Percentiles rank a stretch among this genome's conserved stretches.
These are phyloP conservation scores for Thelephora ganbajun DNA, from an alignment of 768 basidiomycete species.

Conservation along the genomic window DNA sequence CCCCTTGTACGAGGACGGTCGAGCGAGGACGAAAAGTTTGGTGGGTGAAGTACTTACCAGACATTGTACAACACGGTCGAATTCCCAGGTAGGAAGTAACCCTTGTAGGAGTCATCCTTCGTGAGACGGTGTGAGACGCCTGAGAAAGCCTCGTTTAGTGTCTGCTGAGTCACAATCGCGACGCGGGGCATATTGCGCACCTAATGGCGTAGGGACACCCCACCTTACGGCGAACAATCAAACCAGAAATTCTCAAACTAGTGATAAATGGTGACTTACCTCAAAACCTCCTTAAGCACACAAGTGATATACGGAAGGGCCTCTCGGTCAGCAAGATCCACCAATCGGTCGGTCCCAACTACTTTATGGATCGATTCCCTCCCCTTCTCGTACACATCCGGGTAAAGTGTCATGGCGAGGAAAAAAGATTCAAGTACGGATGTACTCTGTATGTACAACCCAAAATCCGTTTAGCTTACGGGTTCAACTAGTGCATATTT, in stretches of 20 bases:
- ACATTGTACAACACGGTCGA: conserved; percentile 7
- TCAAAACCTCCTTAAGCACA: conserved; percentile 24
- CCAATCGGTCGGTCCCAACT: conserved; percentile 20
- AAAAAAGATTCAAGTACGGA: conserved; percentile 8
- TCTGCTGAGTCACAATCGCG: too few relatives aligned
- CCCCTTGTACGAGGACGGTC: too few relatives aligned
- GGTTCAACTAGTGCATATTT: too few relatives aligned
- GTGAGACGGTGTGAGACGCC: conserved; percentile 10
- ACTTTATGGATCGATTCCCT: conserved; percentile 23
- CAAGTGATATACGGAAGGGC: conserved; percentile 23
- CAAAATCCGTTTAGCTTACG: too few relatives aligned
- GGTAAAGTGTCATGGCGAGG: conserved; percentile 11
- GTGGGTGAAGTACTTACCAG: conserved; percentile 6
- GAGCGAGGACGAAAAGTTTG: neutral
- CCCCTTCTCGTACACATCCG: conserved; percentile 7
- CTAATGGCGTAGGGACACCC: neutral
- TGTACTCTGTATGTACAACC: too few relatives aligned
- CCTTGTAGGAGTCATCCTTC: conserved; percentile 10
- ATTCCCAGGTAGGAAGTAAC: conserved; percentile 10
- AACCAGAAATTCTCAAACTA: too few relatives aligned
- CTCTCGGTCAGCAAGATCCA: conserved; percentile 19
- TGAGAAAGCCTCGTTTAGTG: neutral
- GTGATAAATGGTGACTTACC: conserved; percentile 24
- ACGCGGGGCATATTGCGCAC: neutral
- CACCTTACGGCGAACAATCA: conserved; percentile 4